These are phyloP conservation scores for Larix kaempferi DNA, from an alignment of 75 land plant genomes.

Conservation along the genomic window DNA sequence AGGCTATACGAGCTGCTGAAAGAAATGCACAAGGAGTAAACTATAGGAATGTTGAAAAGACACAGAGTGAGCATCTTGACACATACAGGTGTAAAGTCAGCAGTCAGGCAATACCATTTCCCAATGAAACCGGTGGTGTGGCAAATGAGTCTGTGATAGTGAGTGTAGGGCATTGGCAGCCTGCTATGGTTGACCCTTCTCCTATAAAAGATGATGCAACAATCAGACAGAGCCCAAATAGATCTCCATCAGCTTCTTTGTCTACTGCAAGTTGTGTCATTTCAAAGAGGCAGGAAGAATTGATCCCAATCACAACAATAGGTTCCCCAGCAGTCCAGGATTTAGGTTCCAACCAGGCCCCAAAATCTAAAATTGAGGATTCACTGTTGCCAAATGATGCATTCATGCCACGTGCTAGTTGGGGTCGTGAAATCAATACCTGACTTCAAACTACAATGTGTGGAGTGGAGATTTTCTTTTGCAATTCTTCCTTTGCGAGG, in stretches of 20 bases:
- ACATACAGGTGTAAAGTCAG: not conserved
- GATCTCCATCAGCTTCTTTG: not conserved
- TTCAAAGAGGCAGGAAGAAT: not conserved
- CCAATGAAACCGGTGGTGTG: not conserved
- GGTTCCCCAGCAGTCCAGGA: not conserved
- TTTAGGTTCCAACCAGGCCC: constrained; percentile 4
- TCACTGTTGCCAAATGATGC: not conserved
- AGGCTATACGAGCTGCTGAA: constrained; percentile 43
- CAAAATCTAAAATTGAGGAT: not conserved
- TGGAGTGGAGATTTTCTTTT: constrained; percentile 2
- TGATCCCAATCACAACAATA: not conserved
- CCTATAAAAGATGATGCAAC: not conserved
- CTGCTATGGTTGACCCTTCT: not conserved
- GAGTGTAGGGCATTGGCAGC: not conserved
- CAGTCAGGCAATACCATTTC: not conserved
- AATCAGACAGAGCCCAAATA: constrained; percentile 6
- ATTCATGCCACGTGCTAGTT: not conserved
- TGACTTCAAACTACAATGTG: not conserved
- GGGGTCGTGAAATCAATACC: constrained; percentile 14
- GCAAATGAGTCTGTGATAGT: not conserved
- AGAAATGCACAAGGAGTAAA: constrained; percentile 6
- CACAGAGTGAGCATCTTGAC: not conserved
- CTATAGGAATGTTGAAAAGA: not conserved
- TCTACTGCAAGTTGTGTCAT: not conserved
- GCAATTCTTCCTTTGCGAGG: not conserved